Base-by-base conservation (phyloP, 75 land plant genomes). In the Pinus tabuliformis region DNA sequence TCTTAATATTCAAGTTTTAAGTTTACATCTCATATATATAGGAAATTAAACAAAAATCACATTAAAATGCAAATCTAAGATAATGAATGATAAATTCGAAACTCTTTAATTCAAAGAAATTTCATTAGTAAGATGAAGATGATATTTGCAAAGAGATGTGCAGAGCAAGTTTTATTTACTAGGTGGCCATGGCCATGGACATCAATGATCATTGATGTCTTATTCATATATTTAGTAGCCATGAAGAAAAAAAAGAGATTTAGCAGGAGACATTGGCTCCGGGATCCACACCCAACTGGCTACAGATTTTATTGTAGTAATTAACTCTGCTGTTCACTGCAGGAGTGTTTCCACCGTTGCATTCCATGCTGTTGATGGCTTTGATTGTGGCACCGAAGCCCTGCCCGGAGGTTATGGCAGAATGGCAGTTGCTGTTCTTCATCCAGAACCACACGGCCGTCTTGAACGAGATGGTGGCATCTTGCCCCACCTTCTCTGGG, bases 371-470 rank as follows among this genome's bases (percentile, higher is more conserved):
- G 14, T 49, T 49, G 57, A 39, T 39, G 7, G 74, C 74, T 24
- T 56, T 20, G 11, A 72, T 37, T 3, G 74, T 72, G 26, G 1
- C 52, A n/a, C 73, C 73, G 24, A 72, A 72, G 5, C 73, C 73
- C 21, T 52, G 22, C 16, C 22, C 56, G 5, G 52, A 26, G 2
- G 68, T 64, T 30, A 64, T 72, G 21, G 56, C 73, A 0, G n/a
- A 33, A n/a, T 70, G 73, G 3, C 73, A 39, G 17, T 70, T 39
- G 49, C 54, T 49, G 62, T 80, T 73, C 70, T 91, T 86, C 62
- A 74, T 86, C 93, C 93, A 91, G 76, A 90, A 90, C 93, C 93
- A 90, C 59, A 88, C 16, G 1, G 87, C 93, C 4, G 90, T 82
- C 83, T 88, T 88, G 85, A 91, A 88, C 12, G 93, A 81, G 0